Base-by-base conservation (phyloP, 2,329 filamentous ascomycete genomes). In the Didymella glomerata region DNA sequence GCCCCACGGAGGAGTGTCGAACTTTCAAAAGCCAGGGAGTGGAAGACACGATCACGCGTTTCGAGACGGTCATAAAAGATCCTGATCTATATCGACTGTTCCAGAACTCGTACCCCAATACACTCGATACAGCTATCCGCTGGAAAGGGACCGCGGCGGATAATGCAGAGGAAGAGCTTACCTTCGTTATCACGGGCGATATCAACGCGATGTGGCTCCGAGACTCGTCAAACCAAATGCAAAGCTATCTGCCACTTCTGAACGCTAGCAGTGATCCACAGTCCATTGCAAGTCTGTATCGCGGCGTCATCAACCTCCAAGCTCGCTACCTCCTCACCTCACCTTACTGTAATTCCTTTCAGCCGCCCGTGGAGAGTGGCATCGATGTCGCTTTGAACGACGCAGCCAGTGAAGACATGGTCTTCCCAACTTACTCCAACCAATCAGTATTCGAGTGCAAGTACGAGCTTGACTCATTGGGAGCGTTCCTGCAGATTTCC, bases 91-190 rank as follows among this genome's bases (percentile, higher is more conserved):
- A 84, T 72, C 83, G 88, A 3, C 80, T 93, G 11, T 93, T 93
- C 70, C 78, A 87, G 65, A 93, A 93, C 72, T 81, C 87, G 1
- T 92, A 87, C 71, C 90, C 90, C 0, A 93, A 91, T 74, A 91
- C 89, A 0, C 80, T 93, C 11, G 90, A 92, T 69, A 92, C 89
- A 0, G 89, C 89, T 0, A 84, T 92, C 41, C 83, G 83, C 61
- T 92, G 88, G 89, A 86, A 84, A 54, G 90, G 90, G 2, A 78
- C 80, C 50, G 81, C 86, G 0, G 82, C 81, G 32, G 81, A 86
- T 58, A 82, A 85, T 65, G 74, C 82, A 0, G 82, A 83, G 1
- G 88, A 91, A 73, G 89, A 91, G 74, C 77, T 89, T 60, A 84
- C 85, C 5, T 86, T 85, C 64, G 68, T 86, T 62, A 86, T 86